Evolutionary conservation across 2,329 filamentous ascomycete species (phyloP), one percentile per base, ranked within the genome.

Genomic region (Aspergillus chevalieri): DNA sequence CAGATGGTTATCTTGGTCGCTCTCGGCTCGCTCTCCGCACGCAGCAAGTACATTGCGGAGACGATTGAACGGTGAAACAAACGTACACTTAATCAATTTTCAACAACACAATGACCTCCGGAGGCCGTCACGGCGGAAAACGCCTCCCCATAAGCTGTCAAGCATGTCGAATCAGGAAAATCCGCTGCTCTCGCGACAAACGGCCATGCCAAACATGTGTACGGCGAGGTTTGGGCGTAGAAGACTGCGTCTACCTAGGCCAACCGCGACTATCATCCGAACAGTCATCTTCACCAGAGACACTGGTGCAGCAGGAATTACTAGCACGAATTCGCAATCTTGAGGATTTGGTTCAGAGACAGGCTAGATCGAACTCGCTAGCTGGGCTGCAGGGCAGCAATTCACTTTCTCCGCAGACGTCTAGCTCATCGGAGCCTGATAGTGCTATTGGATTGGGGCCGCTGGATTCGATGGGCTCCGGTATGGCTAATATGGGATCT

Each of bases 71-170:
- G n/a, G 34, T 36, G 34, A n/a, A n/a, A n/a, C 34, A 14, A 36
- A 17, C 17, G 17, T 17, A 17, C 17, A 17, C 17, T 17, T 17
- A 3, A 36, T 15, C 33, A 15, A 15, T 15, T 7, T 12, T 7
- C 7, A 21, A 21, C 33, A 21, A 21, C 49, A 47, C n/a, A 21
- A 65, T 65, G 63, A 47, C 60, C 42, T 51, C 57, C 14, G 55
- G 60, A 42, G 60, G 57, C 41, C 64, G 61, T 10, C 58, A 63
- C 19, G 51, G 58, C 6, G 63, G 64, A 41, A 69, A 67, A 49
- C 63, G 68, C 8, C 59, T 70, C 21, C 69, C 69, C 9, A 65
- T 72, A 38, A 70, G 65, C 47, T 72, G 69, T 39, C 68, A 72
- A 50, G 68, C 70, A 34, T 72, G 69, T 52, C 65, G 69, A 43